phyloP scores from a whole-genome alignment of 2,329 filamentous ascomycete species.

The Dactylellina parvicollis region DNA sequence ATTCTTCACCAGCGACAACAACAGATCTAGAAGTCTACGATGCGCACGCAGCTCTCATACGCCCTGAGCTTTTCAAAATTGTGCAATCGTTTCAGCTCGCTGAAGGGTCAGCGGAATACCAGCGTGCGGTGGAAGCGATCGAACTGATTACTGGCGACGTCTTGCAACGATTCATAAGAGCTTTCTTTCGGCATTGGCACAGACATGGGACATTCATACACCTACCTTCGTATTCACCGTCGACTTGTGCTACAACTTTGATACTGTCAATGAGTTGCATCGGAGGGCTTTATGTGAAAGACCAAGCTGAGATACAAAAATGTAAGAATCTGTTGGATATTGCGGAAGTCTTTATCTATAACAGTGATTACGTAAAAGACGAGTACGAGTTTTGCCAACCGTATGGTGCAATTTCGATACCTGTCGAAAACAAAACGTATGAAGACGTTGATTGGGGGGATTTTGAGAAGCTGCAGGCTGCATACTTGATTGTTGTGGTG shows the following conservation, averaged over 20 bases:
- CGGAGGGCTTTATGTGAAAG: constrained; percentile 42
- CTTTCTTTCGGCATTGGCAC: constrained; percentile 48
- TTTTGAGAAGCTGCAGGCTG: constrained; percentile 47
- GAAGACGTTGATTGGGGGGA: constrained; percentile 47
- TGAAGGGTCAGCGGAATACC: constrained; percentile 27
- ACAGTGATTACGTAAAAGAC: constrained; percentile 34
- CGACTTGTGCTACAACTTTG: constrained; percentile 31
- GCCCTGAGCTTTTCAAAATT: constrained; percentile 36
- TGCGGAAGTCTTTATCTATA: constrained; percentile 37
- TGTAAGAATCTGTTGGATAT: constrained; percentile 32
- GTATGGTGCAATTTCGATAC: background rate
- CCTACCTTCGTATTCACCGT: constrained; percentile 34
- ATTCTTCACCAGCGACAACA: constrained; percentile 31
- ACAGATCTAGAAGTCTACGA: constrained; percentile 45
- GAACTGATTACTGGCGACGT: constrained; percentile 40
- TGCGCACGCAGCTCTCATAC: constrained; percentile 26
- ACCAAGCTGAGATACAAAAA: constrained; percentile 24
- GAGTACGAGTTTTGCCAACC: constrained; percentile 41
- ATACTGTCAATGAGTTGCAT: constrained; percentile 51
- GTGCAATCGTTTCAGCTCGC: constrained; percentile 31
- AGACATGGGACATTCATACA: constrained; percentile 48
- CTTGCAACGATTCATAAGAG: constrained; percentile 38
- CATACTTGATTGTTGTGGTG: constrained; percentile 49
- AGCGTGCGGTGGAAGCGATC: constrained; percentile 18
- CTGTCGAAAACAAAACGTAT: constrained; percentile 17